These are phyloP conservation scores for Claviceps maximensis DNA, from an alignment of 2,329 filamentous ascomycete species.

Conservation along the genomic window DNA sequence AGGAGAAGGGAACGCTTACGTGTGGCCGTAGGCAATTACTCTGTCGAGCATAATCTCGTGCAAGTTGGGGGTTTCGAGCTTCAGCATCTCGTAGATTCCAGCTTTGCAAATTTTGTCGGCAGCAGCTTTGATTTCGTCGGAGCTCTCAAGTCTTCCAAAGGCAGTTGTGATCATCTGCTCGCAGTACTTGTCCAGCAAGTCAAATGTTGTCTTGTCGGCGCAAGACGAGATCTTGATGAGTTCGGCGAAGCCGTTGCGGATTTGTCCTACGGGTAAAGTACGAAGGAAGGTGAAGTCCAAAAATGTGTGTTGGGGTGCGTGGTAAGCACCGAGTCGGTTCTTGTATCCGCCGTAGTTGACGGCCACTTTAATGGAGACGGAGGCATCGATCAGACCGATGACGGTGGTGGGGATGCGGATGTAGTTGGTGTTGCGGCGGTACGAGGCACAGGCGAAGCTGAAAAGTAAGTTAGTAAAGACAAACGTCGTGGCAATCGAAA, in stretches of 20 bases:
- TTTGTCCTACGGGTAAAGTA: conserved; percentile 52
- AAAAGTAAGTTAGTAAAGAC: neutral
- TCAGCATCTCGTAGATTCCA: conserved; percentile 60
- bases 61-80: conserved; percentile 59
- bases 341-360: conserved; percentile 68
- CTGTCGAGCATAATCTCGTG: conserved; percentile 61
- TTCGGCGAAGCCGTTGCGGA: conserved; percentile 62
- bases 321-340: conserved; percentile 60
- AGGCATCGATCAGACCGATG: conserved; percentile 63
- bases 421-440: conserved; percentile 60
- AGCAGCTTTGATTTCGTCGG: conserved; percentile 16
- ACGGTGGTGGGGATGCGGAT: conserved; percentile 63
- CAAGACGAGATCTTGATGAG: conserved; percentile 66
- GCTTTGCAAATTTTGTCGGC: conserved; percentile 56
- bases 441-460: conserved; percentile 57
- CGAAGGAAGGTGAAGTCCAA: conserved; percentile 62
- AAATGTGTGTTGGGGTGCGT: conserved; percentile 59
- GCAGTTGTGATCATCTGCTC: conserved; percentile 52
- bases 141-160: conserved; percentile 48
- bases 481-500: too few relatives aligned
- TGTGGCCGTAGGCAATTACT: conserved; percentile 63
- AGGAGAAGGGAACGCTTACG: conserved; percentile 26
- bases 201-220: conserved; percentile 51
- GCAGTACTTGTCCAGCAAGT: conserved; percentile 55
- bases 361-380: conserved; percentile 65